Base-by-base conservation (phyloP, 768 basidiomycete species). In the Mycena filopes region DNA sequence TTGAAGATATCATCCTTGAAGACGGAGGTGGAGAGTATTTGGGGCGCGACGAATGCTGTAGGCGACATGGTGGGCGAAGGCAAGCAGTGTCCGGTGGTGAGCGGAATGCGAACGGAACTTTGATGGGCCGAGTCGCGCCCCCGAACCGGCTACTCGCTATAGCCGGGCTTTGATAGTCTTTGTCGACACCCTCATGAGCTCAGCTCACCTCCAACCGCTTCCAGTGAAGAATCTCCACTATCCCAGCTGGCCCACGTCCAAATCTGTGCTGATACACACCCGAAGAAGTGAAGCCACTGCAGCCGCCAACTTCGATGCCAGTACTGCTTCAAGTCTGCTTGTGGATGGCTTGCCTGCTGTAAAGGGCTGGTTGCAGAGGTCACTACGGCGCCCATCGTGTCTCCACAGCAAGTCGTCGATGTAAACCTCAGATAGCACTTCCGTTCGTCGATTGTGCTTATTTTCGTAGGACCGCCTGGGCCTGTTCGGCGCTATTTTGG, bases 1-100 rank as follows among this genome's bases (percentile, higher is more conserved):
- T 89, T 87, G 87, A 97, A 97, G 31, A 98, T 83, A 68, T 93
- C 90, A 2, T 80, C 73, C 70, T 87, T 89, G 84, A 97, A 98
- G 58, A 92, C 80, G 43, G 84, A 71, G 0, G 82, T 84, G 0
- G 91, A 92, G 63, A 81, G 79, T 29, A 80, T 79, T 21, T 84
- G 73, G 0, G 89, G 84, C 26, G 81, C 77, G 28, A 83, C 76
- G 55, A 84, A 77, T 25, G 75, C 72, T 63, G 70, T 60, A 16
- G 82, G 74, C 10, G 86, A 69, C 86, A 86, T 85, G 48, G 60
- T 69, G 58, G 13, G 1, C 6, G 31, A 25, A 47, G 31, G 29
- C n/a, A 41, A 65, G 45, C 10, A 31, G 31, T 12, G 31, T 33
- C 31, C 7, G 5, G 7, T 5, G 7, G 31, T 12, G 12, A 33